A percentile compares a stretch with the other conserved stretches of the same genome.
Conservation (phyloP, 305 asterid species). For the Stenogyne calaminthoides region DNA sequence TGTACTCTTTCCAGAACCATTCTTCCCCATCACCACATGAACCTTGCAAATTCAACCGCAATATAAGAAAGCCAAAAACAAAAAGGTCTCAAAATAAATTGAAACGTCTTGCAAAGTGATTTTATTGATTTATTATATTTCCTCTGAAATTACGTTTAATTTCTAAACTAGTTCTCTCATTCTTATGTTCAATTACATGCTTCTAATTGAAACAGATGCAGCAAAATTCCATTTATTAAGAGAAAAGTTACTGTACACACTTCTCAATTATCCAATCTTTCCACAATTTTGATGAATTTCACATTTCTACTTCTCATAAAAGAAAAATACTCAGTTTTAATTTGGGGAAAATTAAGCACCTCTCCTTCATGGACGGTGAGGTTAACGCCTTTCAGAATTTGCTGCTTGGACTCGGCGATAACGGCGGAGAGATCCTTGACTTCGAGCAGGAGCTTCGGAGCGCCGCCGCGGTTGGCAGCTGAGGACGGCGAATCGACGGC, state of each 20-base stretch:
- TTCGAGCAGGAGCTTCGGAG: constrained; percentile 64
- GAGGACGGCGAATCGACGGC: constrained; percentile 61
- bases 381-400: constrained; percentile 81
- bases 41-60: constrained; percentile 50
- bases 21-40: constrained; percentile 96
- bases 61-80: constrained; percentile 24
- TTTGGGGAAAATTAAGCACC: constrained; percentile 44
- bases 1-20: constrained; percentile 99
- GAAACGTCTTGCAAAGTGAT: neutral
- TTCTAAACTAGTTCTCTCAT: neutral
- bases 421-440: constrained; percentile 81
- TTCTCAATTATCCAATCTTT: neutral
- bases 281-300: constrained; percentile 2
- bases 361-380: constrained; percentile 87
- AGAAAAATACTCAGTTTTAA: neutral
- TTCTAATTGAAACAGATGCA: constrained; percentile 1
- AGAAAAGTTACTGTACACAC: neutral
- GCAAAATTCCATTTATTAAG: neutral
- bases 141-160: neutral
- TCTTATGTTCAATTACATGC: constrained; percentile 15
- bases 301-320: neutral
- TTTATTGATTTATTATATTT: neutral
- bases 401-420: constrained; percentile 66
- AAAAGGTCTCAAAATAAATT: neutral
- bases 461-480: constrained; percentile 37